These are phyloP conservation scores for Mycena leptocephala DNA, from an alignment of 768 basidiomycete species.

Conservation along the genomic window DNA sequence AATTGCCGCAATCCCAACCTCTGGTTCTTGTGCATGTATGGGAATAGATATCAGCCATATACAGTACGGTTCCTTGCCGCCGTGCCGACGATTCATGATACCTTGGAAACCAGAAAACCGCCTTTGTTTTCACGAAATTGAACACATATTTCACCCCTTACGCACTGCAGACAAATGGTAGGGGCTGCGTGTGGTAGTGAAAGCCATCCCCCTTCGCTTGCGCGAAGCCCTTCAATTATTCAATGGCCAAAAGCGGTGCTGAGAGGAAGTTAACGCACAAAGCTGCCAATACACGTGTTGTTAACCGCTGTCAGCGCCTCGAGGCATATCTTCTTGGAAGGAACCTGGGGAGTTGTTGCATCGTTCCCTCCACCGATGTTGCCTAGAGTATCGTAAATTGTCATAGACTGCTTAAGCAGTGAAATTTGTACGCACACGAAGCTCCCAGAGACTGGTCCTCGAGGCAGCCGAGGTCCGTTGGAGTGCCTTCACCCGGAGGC, in stretches of 20 bases:
- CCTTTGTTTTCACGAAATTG: background rate
- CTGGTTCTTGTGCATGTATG: background rate
- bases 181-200: background rate
- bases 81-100: background rate
- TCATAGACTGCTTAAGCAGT: background rate
- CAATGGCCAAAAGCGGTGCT: background rate
- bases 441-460: background rate
- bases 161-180: background rate
- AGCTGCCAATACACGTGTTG: background rate
- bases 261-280: background rate
- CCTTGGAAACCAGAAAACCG: background rate
- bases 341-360: background rate
- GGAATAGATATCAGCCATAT: background rate
- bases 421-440: background rate
- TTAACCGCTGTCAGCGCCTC: background rate
- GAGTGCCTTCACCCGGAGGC: background rate
- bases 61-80: background rate
- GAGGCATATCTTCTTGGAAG: conserved; percentile 1
- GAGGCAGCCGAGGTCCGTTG: background rate
- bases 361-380: background rate
- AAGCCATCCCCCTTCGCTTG: background rate
- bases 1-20: too few relatives aligned
- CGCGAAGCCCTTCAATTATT: background rate
- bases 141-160: background rate
- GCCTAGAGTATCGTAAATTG: background rate